Evolutionary conservation across 2,329 filamentous ascomycete species (phyloP).

Genomic region (Fusarium keratoplasticum): DNA sequence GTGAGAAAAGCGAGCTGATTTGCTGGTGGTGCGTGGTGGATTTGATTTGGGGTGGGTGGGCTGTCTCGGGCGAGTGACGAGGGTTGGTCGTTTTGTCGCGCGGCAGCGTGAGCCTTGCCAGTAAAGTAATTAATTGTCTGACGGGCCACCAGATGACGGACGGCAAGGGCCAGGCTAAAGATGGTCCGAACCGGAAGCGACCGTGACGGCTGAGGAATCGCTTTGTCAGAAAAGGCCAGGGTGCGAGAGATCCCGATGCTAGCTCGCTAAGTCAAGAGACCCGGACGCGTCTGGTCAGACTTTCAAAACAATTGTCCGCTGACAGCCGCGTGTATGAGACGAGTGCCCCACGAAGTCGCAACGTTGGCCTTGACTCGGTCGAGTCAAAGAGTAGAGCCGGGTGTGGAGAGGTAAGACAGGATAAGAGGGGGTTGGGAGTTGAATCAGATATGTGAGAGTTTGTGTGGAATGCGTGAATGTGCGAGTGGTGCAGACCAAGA

Average conservation of each 20-base stretch:
- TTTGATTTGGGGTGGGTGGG: constrained; percentile 44
- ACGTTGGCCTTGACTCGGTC: constrained; percentile 4
- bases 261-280: background rate
- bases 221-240: constrained; percentile 2
- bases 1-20: constrained; percentile 62
- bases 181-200: constrained; percentile 12
- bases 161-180: constrained; percentile 5
- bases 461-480: background rate
- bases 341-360: constrained; percentile 1
- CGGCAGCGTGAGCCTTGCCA: constrained; percentile 30
- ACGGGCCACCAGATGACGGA: constrained; percentile 7
- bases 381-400: constrained; percentile 1
- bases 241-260: constrained; percentile 1
- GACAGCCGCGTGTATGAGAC: constrained; percentile 10
- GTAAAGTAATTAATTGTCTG: constrained; percentile 6
- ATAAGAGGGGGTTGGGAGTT: background rate
- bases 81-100: constrained; percentile 38
- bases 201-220: constrained; percentile 1
- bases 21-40: constrained; percentile 52
- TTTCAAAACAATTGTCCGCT: constrained; percentile 4
- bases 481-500: background rate
- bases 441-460: background rate
- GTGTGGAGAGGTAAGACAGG: background rate
- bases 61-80: constrained; percentile 44
- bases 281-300: constrained; percentile 19